Evolutionary conservation across 805 yeast genomes (phyloP), one percentile per base, ranked within the genome.

Genomic region (Ogataea parapolymorpha): DNA sequence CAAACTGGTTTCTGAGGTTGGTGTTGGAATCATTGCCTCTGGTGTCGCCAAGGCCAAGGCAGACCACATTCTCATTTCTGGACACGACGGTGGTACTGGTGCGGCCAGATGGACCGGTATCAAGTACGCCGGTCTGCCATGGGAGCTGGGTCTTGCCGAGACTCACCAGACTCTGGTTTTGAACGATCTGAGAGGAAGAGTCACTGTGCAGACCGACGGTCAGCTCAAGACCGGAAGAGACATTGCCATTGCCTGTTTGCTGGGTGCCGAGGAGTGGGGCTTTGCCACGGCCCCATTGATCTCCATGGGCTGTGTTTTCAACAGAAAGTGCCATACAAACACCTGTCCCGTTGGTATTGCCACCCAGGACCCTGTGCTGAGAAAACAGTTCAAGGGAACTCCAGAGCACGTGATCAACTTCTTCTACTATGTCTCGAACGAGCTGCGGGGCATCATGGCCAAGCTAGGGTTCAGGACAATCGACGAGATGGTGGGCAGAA

Each of bases 61-160:
- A 11, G 98, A 93, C 62, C 96, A 91, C 62, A 85, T 91, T 58
- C 75, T 91, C 61, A 86, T 91, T 50, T 86, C 96, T 46, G 98
- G 98, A 58, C 97, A 95, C 61, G 98, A 91, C 67, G 99, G 99
- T 78, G 99, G 99, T 72, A 91, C 99, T 44, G 99, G 99, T 81
- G 99, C 99, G 45, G 91, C 96, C 45, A 80, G 95, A 65, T 87
- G 95, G 88, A 90, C 97, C 15, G 93, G 96, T 63, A 89, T 91
- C 63, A 90, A 90, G 65, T 82, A 90, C 62, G 96, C 99, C 44
- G 98, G 99, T 67, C 75, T 91, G 52, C 98, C 99, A 35, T 91
- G 99, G 99, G 99, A 91, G 67, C 77, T 91, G 55, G 99, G 99
- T 61, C 76, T 91, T 49, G 98, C 98, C 44, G 99, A 91, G 71